A percentile compares a stretch with the other conserved stretches of the same genome.
Conservation (phyloP, 495 filamentous ascomycete species). For the Penicillium ochrochloron region DNA sequence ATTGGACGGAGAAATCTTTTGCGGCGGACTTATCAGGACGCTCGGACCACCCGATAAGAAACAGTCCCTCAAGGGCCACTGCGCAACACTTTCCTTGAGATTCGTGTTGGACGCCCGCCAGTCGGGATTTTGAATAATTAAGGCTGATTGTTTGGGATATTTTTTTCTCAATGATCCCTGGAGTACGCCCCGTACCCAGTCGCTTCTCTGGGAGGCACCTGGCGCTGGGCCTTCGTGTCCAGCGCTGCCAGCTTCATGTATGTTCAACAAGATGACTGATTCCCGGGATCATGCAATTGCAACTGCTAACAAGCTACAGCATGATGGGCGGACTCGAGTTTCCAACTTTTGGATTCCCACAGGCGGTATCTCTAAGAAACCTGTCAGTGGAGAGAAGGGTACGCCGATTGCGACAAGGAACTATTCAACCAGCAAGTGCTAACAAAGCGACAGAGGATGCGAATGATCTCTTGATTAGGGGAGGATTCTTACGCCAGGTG, state of each 20-base stretch:
- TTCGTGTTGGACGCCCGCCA: conserved; percentile 11
- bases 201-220: conserved; percentile 19
- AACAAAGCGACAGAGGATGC: conserved; percentile 57
- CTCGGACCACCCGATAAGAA: conserved; percentile 42
- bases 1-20: conserved; percentile 41
- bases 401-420: neutral
- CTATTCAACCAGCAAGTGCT: conserved; percentile 14
- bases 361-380: conserved; percentile 66
- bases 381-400: conserved; percentile 53
- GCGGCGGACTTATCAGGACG: conserved; percentile 38
- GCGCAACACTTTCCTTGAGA: conserved; percentile 23
- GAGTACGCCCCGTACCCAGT: conserved; percentile 10
- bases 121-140: conserved; percentile 10
- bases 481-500: conserved; percentile 58
- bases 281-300: conserved; percentile 9
- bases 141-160: neutral
- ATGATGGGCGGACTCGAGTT: conserved; percentile 64
- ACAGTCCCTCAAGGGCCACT: conserved; percentile 18
- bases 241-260: conserved; percentile 36
- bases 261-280: conserved; percentile 11
- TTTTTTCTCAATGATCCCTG: conserved; percentile 21
- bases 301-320: conserved; percentile 34
- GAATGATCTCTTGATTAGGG: conserved; percentile 74
- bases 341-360: conserved; percentile 80
- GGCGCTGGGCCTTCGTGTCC: conserved; percentile 18